Percentiles rank a stretch among this genome's conserved stretches.
These are phyloP conservation scores for Xylariales sp. DNA, from an alignment of 2,329 filamentous ascomycete species.

Conservation along the genomic window DNA sequence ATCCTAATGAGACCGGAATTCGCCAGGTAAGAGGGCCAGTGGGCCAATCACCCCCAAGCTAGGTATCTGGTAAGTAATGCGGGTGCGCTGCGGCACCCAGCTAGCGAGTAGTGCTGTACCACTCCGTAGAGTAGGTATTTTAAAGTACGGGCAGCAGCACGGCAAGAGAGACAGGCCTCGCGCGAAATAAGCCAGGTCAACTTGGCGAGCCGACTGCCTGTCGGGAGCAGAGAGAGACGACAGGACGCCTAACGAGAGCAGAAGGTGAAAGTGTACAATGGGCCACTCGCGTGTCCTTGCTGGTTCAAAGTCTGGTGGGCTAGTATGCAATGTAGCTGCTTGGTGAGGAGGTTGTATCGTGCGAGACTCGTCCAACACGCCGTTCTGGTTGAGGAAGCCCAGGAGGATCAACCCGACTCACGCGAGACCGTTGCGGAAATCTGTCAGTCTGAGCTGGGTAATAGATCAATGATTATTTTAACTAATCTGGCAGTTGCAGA, in stretches of 20 bases:
- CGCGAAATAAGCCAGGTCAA: no score
- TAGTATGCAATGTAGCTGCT: background rate
- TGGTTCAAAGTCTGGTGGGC: background rate
- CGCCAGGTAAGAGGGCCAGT: constrained; percentile 3
- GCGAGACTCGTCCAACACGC: background rate
- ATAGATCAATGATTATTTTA: constrained; percentile 2
- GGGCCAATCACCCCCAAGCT: no score
- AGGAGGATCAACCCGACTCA: no score
- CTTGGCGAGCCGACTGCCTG: no score
- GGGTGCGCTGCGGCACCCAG: no score
- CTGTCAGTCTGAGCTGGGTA: constrained; percentile 1
- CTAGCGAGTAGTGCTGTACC: no score
- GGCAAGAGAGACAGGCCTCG: no score
- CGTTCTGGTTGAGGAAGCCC: constrained; percentile 7
- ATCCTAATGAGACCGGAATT: constrained; percentile 5
- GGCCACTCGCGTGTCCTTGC: background rate
- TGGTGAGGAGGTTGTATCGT: constrained; percentile 3
- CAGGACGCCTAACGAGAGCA: background rate
- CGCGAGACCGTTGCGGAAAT: no score
- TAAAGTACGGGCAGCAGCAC: no score
- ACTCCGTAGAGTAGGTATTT: no score
- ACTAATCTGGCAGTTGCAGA: constrained; percentile 4
- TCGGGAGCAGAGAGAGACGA: background rate
- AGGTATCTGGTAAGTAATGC: no score
- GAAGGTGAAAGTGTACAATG: constrained; percentile 2